Evolutionary conservation across 2,329 filamentous ascomycete species (phyloP).

Genomic region (Diaporthe citri): DNA sequence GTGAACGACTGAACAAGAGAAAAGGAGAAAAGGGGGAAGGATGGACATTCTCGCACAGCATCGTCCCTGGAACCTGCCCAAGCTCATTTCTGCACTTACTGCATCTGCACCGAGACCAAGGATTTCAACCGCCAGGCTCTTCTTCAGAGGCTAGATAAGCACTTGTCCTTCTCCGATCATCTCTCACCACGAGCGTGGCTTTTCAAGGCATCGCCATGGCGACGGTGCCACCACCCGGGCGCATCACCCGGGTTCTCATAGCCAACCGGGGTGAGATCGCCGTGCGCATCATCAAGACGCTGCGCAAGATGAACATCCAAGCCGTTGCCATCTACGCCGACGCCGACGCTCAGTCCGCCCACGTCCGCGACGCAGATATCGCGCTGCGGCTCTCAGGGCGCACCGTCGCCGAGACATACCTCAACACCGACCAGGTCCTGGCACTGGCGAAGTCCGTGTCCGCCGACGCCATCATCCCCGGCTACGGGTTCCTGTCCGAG

Average conservation of each 20-base stretch:
- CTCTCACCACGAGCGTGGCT: not conserved
- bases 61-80: not conserved
- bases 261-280: constrained; percentile 16
- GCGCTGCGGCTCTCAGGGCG: not conserved
- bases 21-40: not conserved
- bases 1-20: too few relatives aligned
- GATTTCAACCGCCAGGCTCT: too few relatives aligned
- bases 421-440: not conserved
- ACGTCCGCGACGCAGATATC: not conserved
- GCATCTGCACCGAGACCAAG: too few relatives aligned
- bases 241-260: not conserved
- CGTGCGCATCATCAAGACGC: constrained; percentile 1
- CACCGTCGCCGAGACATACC: not conserved
- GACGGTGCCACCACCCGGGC: not conserved
- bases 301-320: not conserved
- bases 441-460: not conserved
- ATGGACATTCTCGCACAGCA: not conserved
- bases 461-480: not conserved
- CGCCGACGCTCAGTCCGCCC: not conserved
- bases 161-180: too few relatives aligned
- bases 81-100: not conserved
- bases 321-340: constrained; percentile 1
- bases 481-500: constrained; percentile 7
- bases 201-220: not conserved
- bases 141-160: not conserved